Conservation (phyloP, 1,284 basidiomycete species). For the Cutaneotrichosporon curvatum region DNA sequence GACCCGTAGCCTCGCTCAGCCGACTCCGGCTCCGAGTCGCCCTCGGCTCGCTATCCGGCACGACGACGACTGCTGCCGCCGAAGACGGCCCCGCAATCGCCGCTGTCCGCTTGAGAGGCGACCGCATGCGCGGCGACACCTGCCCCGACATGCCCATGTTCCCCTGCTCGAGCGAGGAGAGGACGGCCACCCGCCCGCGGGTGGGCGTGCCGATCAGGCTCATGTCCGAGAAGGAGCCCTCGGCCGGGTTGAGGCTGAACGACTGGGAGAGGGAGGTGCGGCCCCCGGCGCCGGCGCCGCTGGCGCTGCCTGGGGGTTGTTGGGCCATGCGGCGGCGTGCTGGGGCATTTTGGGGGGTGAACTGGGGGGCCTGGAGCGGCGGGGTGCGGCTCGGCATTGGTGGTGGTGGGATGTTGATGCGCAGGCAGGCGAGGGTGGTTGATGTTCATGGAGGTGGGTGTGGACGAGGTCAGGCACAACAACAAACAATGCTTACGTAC, state of each 20-base stretch:
- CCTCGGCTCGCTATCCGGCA: conserved; percentile 2
- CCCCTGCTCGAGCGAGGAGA: conserved; percentile 14
- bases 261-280: conserved; percentile 9
- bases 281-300: no score
- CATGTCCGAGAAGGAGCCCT: conserved; percentile 5
- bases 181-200: conserved; percentile 6
- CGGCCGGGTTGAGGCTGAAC: conserved; percentile 11
- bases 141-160: conserved; percentile 16
- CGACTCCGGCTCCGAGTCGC: conserved; percentile 10
- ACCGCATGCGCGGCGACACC: conserved; percentile 15
- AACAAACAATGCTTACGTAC: neutral
- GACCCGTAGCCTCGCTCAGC: conserved; percentile 6
- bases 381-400: conserved; percentile 11
- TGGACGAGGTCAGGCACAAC: neutral
- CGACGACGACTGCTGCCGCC: neutral
- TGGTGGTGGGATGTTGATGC: neutral
- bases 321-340: no score
- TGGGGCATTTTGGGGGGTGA: conserved; percentile 5
- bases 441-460: no score
- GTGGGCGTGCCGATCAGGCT: conserved; percentile 11
- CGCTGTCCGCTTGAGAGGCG: conserved; percentile 3
- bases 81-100: neutral
- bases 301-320: conserved; percentile 1
- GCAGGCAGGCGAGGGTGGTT: no score
- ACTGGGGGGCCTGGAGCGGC: conserved; percentile 5